Conservation (phyloP, 768 basidiomycete genomes). For the Psilocybe tampanensis region DNA sequence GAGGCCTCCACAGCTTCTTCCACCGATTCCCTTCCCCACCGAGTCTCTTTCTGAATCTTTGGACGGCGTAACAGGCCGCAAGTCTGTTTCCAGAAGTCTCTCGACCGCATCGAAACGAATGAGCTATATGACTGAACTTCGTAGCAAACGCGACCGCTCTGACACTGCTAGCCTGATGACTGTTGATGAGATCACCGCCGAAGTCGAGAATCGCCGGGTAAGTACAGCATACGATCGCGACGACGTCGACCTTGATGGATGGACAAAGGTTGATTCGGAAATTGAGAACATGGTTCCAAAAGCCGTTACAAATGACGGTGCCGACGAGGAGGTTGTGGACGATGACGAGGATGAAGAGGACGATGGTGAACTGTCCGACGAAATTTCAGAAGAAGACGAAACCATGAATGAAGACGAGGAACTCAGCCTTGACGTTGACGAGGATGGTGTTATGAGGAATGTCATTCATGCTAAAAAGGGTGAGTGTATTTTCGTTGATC, state of each 20-base stretch:
- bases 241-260: constrained; percentile 59
- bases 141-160: constrained; percentile 80
- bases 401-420: constrained; percentile 49
- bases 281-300: constrained; percentile 35
- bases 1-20: constrained; percentile 60
- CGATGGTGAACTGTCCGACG: constrained; percentile 45
- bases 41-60: constrained; percentile 84
- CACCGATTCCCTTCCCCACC: constrained; percentile 76
- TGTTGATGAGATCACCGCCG: constrained; percentile 96
- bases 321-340: constrained; percentile 24
- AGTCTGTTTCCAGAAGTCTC: constrained; percentile 44
- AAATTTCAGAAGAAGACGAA: constrained; percentile 43
- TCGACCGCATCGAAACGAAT: constrained; percentile 64
- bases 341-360: constrained; percentile 42
- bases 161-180: constrained; percentile 93
- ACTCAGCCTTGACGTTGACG: constrained; percentile 34
- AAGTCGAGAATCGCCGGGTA: constrained; percentile 76
- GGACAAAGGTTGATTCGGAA: constrained; percentile 70
- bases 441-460: constrained; percentile 39
- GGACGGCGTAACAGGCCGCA: constrained; percentile 51
- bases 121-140: constrained; percentile 81
- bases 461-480: constrained; percentile 31
- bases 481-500: constrained; percentile 4
- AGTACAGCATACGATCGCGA: constrained; percentile 46
- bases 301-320: constrained; percentile 35